These are phyloP conservation scores for Coniochaeta sp. DNA, from an alignment of 2,329 filamentous ascomycete species.

Conservation along the genomic window DNA sequence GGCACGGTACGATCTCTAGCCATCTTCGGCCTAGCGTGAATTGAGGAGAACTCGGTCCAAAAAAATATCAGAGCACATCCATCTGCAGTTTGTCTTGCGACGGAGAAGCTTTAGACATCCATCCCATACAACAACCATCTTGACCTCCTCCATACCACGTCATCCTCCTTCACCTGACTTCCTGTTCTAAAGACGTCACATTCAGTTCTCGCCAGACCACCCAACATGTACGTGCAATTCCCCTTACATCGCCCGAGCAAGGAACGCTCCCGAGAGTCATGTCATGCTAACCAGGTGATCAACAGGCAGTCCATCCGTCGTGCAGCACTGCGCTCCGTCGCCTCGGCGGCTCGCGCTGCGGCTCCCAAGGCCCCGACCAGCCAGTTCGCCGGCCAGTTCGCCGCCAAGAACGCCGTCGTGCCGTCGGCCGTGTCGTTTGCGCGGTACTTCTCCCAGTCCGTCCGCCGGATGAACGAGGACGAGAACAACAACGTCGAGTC, in stretches of 20 bases:
- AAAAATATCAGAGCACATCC: background rate
- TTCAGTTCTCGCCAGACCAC: background rate
- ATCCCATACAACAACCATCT: background rate
- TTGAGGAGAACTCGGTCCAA: background rate
- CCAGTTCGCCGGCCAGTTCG: constrained; percentile 14
- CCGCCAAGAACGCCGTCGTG: constrained; percentile 8
- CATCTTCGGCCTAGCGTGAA: background rate
- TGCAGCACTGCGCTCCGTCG: constrained; percentile 21
- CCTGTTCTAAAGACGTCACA: background rate
- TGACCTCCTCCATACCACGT: background rate
- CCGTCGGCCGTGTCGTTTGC: constrained; percentile 8
- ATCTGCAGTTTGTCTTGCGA: background rate
- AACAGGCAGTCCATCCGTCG: constrained; percentile 25
- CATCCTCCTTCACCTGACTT: background rate
- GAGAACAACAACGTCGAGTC: constrained; percentile 4
- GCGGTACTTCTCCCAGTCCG: constrained; percentile 24
- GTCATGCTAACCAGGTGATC: no score
- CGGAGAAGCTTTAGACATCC: background rate
- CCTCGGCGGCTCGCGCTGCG: constrained; percentile 19
- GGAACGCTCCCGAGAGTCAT: background rate
- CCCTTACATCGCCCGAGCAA: background rate
- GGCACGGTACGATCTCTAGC: background rate
- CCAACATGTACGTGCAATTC: background rate
- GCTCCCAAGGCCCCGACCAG: constrained; percentile 13
- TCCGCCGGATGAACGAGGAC: constrained; percentile 10